Conservation (phyloP, 306 rosid genomes). For the Pterocarpus santalinus region DNA sequence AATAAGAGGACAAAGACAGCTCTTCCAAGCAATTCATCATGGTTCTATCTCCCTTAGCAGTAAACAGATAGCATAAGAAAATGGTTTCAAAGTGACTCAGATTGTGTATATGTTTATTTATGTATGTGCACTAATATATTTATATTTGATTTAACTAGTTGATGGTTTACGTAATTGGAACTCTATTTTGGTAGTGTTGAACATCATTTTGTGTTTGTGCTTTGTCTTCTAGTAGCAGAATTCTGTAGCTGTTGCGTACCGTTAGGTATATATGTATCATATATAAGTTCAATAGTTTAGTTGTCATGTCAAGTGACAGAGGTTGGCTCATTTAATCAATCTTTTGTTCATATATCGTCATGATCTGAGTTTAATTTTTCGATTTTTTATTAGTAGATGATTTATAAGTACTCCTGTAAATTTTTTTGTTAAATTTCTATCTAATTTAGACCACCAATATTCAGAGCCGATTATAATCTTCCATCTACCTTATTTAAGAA, state of each 20-base stretch:
- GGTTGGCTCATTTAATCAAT: no score
- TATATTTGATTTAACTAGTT: slow-evolving; percentile 10
- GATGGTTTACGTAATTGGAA: slow-evolving; percentile 37
- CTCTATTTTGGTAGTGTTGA: slow-evolving; percentile 17
- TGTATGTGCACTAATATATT: background rate
- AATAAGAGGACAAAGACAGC: slow-evolving; percentile 12
- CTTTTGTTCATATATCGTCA: no score
- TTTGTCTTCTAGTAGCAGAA: slow-evolving; percentile 28
- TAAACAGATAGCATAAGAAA: background rate
- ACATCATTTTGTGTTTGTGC: slow-evolving; percentile 7
- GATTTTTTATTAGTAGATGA: no score
- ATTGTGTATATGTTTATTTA: background rate
- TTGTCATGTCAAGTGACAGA: background rate
- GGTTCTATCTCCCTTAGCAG: background rate
- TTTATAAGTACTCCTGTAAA: no score
- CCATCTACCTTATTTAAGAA: no score
- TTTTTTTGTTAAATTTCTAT: no score
- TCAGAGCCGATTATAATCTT: no score
- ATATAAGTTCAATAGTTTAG: no score
- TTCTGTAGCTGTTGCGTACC: slow-evolving; percentile 35
- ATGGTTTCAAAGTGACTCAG: background rate
- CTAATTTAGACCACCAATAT: no score
- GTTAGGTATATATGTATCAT: background rate
- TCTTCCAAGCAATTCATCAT: slow-evolving; percentile 22
- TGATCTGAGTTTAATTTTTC: no score